These are phyloP conservation scores for Neoboletus subvelutipes DNA, from an alignment of 768 basidiomycete genomes.

Conservation along the genomic window DNA sequence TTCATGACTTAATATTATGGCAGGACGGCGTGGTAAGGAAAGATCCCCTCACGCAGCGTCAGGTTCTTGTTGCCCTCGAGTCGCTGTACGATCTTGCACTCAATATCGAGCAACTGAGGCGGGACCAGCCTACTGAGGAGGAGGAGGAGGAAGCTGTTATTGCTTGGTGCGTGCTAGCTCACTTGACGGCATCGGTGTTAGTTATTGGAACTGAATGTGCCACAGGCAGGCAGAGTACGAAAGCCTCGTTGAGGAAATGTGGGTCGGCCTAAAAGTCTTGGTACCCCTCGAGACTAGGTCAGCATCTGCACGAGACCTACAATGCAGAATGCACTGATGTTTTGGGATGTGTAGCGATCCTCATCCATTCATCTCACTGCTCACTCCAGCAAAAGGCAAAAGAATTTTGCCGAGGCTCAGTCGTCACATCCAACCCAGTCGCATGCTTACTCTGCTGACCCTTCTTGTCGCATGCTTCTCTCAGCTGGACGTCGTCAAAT, in stretches of 20 bases:
- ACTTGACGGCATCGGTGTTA: not conserved
- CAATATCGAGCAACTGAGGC: conserved; percentile 78
- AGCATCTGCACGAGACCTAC: conserved; percentile 4
- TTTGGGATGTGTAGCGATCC: conserved; percentile 61
- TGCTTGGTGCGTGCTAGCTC: conserved; percentile 43
- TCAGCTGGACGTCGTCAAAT: conserved; percentile 86
- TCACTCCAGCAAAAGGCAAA: conserved; percentile 90
- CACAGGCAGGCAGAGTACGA: conserved; percentile 61
- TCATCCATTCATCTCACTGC: conserved; percentile 93
- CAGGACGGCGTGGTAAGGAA: conserved; percentile 60
- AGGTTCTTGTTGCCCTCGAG: conserved; percentile 79
- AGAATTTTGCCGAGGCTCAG: conserved; percentile 85
- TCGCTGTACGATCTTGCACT: conserved; percentile 82
- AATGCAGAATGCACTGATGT: not conserved
- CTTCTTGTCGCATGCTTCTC: conserved; percentile 92
- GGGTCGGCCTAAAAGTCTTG: conserved; percentile 82
- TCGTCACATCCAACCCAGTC: conserved; percentile 73
- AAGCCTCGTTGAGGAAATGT: conserved; percentile 64
- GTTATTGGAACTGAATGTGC: conserved; percentile 3
- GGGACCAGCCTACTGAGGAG: conserved; percentile 65
- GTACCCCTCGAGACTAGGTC: conserved; percentile 93
- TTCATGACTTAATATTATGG: conserved; percentile 33
- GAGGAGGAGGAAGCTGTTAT: conserved; percentile 47
- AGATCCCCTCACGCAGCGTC: conserved; percentile 76
- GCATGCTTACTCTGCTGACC: conserved; percentile 85